Evolutionary conservation across 2,329 filamentous ascomycete genomes (phyloP).

Genomic region (Juglanconis juglandina): DNA sequence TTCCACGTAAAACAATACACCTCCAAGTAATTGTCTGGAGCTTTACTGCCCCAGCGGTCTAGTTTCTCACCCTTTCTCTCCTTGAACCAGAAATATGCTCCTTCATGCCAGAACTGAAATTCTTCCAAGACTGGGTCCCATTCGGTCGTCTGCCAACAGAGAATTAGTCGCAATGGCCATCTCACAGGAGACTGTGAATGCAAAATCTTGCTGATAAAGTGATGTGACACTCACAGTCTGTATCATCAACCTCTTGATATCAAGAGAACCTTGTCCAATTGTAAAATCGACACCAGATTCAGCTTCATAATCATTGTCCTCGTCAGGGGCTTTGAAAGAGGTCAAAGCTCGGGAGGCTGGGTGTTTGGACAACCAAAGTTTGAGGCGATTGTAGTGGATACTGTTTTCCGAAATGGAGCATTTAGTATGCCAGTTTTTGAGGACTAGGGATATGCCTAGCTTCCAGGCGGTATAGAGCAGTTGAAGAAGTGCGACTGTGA

Average conservation of each 20-base stretch:
- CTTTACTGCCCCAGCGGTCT: constrained; percentile 1
- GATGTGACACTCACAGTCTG: background rate
- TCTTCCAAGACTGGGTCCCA: background rate
- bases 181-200: background rate
- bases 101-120: background rate
- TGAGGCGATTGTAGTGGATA: background rate
- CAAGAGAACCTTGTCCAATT: background rate
- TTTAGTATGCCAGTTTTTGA: background rate
- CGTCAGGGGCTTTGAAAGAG: background rate
- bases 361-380: background rate
- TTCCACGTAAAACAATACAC: constrained; percentile 20
- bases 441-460: background rate
- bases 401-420: background rate
- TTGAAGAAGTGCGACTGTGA: no score
- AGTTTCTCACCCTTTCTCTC: background rate
- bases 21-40: constrained; percentile 25
- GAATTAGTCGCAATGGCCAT: no score
- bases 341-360: background rate
- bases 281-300: background rate
- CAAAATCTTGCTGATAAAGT: background rate
- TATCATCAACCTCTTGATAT: background rate
- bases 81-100: background rate
- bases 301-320: background rate
- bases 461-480: background rate
- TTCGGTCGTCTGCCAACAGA: no score